Percentiles rank a stretch among this genome's conserved stretches.
Evolutionary conservation across 2,329 filamentous ascomycete species (phyloP).

Genomic region (Monosporascus sp.): DNA sequence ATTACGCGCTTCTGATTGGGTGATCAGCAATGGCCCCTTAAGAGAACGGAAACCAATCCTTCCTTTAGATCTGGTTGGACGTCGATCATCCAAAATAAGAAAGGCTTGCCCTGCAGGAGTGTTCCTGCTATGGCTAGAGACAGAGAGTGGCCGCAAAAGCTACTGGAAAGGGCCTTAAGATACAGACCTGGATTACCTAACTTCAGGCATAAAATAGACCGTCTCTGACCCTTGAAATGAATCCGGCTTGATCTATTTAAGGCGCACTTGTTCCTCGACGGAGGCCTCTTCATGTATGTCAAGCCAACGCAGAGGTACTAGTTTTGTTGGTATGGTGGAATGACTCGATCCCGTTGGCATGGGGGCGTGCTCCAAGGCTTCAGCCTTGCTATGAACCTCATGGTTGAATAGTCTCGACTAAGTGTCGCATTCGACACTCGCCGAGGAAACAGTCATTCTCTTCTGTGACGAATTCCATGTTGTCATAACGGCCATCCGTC

Average conservation of each 20-base stretch:
- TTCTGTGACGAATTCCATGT: conserved; percentile 32
- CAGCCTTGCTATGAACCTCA: conserved; percentile 1
- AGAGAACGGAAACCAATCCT: too few relatives aligned
- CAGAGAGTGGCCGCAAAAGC: conserved; percentile 2
- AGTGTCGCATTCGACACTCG: conserved; percentile 10
- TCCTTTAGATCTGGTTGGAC: conserved; percentile 1
- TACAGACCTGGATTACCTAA: too few relatives aligned
- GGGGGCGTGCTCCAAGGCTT: not conserved
- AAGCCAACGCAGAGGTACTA: not conserved
- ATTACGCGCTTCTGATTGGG: conserved; percentile 19
- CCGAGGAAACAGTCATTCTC: conserved; percentile 33
- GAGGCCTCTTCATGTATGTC: not conserved
- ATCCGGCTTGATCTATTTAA: not conserved
- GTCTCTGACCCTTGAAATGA: not conserved
- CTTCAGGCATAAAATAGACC: too few relatives aligned
- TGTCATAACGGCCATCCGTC: conserved; percentile 48
- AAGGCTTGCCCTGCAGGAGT: not conserved
- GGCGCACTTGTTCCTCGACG: not conserved
- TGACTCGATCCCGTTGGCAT: not conserved
- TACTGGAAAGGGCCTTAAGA: conserved; percentile 1
- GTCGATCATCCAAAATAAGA: conserved; percentile 11
- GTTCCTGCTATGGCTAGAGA: conserved; percentile 1
- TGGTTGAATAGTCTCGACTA: conserved; percentile 7
- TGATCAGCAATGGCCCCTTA: too few relatives aligned
- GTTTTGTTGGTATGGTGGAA: conserved; percentile 6